Percentiles rank a stretch among this genome's conserved stretches.
These are phyloP conservation scores for Coniosporium tulheliwenetii DNA, from an alignment of 2,329 filamentous ascomycete genomes.

Conservation along the genomic window DNA sequence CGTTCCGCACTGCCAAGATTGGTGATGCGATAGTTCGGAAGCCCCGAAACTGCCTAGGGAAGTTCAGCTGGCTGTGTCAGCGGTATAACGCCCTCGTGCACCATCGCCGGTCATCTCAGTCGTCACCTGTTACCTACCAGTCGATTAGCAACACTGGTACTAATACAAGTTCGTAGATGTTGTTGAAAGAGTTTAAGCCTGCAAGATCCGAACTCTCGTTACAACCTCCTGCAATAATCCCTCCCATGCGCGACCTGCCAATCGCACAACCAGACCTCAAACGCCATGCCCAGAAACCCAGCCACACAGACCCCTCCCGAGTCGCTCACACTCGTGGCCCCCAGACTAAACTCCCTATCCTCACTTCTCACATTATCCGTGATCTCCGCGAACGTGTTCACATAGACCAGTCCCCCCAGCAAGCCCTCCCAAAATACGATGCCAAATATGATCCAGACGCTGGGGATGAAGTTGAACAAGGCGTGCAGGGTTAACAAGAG, in stretches of 20 bases:
- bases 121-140: no score
- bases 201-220: neutral
- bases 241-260: conserved; percentile 75
- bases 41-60: no score
- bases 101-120: no score
- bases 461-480: conserved; percentile 66
- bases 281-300: conserved; percentile 63
- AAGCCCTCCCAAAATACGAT: conserved; percentile 91
- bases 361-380: conserved; percentile 61
- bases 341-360: conserved; percentile 81
- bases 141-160: no score
- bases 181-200: no score
- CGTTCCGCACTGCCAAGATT: no score
- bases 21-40: no score
- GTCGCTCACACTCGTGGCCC: conserved; percentile 83
- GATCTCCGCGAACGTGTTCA: conserved; percentile 92
- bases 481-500: conserved; percentile 59
- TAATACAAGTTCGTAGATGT: no score
- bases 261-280: conserved; percentile 68
- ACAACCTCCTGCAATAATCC: conserved; percentile 31
- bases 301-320: conserved; percentile 82
- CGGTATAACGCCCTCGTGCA: no score
- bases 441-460: conserved; percentile 69
- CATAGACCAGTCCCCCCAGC: conserved; percentile 81
- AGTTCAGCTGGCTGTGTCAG: no score